Percentiles rank a stretch among this genome's conserved stretches.
Conservation (phyloP, 2,329 filamentous ascomycete genomes). For the Macrophomina phaseolina region DNA sequence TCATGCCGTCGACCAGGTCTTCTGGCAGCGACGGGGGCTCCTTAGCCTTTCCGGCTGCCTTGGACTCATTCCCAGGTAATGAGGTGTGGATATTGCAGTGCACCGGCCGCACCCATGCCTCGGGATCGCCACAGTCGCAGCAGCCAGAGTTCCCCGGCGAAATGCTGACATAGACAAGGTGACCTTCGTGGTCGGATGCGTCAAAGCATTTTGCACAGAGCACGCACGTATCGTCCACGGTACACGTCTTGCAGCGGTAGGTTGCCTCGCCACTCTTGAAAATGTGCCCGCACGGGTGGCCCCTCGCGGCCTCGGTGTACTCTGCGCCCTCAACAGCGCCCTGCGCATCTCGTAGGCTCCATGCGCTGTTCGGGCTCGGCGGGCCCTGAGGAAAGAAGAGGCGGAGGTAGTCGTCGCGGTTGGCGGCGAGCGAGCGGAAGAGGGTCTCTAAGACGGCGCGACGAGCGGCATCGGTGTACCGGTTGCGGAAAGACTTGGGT, state of each 20-base stretch:
- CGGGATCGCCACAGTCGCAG: slow-evolving; percentile 95
- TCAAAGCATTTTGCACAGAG: slow-evolving; percentile 95
- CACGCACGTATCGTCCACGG: slow-evolving; percentile 92
- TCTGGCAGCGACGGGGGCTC: slow-evolving; percentile 66
- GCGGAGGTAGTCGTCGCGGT: slow-evolving; percentile 73
- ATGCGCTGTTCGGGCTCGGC: slow-evolving; percentile 61
- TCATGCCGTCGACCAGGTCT: slow-evolving; percentile 77
- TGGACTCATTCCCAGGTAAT: slow-evolving; percentile 38
- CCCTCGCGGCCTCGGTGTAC: slow-evolving; percentile 88
- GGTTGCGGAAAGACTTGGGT: slow-evolving; percentile 73
- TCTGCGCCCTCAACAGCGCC: slow-evolving; percentile 93
- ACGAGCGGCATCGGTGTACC: slow-evolving; percentile 74
- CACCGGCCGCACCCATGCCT: slow-evolving; percentile 88
- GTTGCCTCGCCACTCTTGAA: slow-evolving; percentile 94
- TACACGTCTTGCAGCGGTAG: slow-evolving; percentile 93
- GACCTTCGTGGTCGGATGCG: slow-evolving; percentile 89
- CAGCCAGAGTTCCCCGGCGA: slow-evolving; percentile 93
- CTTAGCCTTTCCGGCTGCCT: slow-evolving; percentile 63
- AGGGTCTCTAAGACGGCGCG: slow-evolving; percentile 77
- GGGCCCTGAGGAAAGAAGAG: slow-evolving; percentile 82
- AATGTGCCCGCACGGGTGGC: slow-evolving; percentile 95
- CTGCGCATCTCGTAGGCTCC: slow-evolving; percentile 86
- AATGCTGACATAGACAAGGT: slow-evolving; percentile 87
- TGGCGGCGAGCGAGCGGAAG: slow-evolving; percentile 84
- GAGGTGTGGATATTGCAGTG: slow-evolving; percentile 93